phyloP scores from a whole-genome alignment of 768 basidiomycete genomes.

The Floccularia luteovirens region DNA sequence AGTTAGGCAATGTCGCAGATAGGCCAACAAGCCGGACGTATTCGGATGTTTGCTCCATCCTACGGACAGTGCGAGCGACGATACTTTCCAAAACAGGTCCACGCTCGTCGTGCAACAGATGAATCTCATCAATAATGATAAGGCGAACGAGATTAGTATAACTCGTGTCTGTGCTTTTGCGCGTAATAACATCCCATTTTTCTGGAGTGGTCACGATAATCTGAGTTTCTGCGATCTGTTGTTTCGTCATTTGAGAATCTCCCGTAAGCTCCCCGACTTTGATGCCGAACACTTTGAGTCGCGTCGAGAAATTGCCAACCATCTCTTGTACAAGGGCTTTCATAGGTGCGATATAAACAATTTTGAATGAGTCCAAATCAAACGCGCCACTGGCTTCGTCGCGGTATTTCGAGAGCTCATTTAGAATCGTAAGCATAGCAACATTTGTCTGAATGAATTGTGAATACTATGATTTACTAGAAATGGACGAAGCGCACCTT shows the following conservation, averaged over 20 bases:
- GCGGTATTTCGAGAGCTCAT: conserved; percentile 85
- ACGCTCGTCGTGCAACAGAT: conserved; percentile 94
- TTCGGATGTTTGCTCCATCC: conserved; percentile 92
- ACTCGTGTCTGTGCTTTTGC: conserved; percentile 93
- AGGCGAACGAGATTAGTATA: conserved; percentile 96
- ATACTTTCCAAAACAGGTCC: conserved; percentile 94
- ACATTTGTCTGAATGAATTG: conserved; percentile 77
- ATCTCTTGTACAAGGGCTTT: conserved; percentile 98
- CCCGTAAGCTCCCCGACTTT: conserved; percentile 94
- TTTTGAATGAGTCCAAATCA: conserved; percentile 88
- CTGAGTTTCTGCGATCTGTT: conserved; percentile 93
- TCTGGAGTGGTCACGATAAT: conserved; percentile 99
- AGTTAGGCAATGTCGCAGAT: conserved; percentile 97
- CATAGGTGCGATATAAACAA: conserved; percentile 98
- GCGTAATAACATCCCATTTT: conserved; percentile 99
- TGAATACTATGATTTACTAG: conserved; percentile 4
- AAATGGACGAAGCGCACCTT: conserved; percentile 59
- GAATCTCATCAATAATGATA: conserved; percentile 98
- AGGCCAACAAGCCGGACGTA: conserved; percentile 93
- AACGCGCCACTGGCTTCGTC: conserved; percentile 74
- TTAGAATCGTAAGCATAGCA: conserved; percentile 90
- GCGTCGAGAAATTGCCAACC: conserved; percentile 87
- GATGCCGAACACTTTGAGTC: conserved; percentile 65
- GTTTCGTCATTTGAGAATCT: conserved; percentile 96
- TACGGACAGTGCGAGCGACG: conserved; percentile 80